Evolutionary conservation across 352 stramenopile genomes (phyloP).

Genomic region (Phytophthora vignae): DNA sequence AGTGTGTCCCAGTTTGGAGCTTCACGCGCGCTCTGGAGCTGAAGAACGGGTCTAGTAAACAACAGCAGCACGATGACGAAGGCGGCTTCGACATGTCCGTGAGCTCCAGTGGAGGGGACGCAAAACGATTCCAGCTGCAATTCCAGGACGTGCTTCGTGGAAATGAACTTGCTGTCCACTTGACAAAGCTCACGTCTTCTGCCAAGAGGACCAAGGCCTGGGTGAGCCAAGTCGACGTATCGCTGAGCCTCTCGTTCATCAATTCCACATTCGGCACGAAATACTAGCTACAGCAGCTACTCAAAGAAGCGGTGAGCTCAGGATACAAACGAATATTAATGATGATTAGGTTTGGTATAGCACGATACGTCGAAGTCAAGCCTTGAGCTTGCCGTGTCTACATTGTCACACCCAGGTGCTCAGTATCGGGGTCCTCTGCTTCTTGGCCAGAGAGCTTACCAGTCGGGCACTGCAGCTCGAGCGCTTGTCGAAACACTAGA

Average conservation of each 20-base stretch:
- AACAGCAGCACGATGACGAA: slow-evolving; percentile 19
- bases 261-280: slow-evolving; percentile 59
- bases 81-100: slow-evolving; percentile 27
- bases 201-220: slow-evolving; percentile 20
- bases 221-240: slow-evolving; percentile 47
- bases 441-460: slow-evolving; percentile 10
- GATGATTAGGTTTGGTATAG: slow-evolving; percentile 9
- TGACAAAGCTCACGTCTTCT: slow-evolving; percentile 30
- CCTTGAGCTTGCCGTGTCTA: slow-evolving; percentile 29
- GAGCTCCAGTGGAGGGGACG: slow-evolving; percentile 11
- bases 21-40: slow-evolving; percentile 47
- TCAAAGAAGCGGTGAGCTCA: neutral
- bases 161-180: slow-evolving; percentile 37
- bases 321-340: slow-evolving; percentile 14
- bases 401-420: slow-evolving; percentile 33
- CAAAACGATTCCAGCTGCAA: slow-evolving; percentile 25
- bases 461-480: slow-evolving; percentile 62
- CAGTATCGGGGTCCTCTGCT: slow-evolving; percentile 14
- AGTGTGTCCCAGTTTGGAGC: slow-evolving; percentile 58
- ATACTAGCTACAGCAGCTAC: slow-evolving; percentile 29
- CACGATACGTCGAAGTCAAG: slow-evolving; percentile 24
- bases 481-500: slow-evolving; percentile 61
- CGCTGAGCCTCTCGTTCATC: slow-evolving; percentile 55
- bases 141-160: slow-evolving; percentile 37
- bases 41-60: neutral